Evolutionary conservation across 352 stramenopile genomes (phyloP).

Genomic region (Globisporangium iwayamae): DNA sequence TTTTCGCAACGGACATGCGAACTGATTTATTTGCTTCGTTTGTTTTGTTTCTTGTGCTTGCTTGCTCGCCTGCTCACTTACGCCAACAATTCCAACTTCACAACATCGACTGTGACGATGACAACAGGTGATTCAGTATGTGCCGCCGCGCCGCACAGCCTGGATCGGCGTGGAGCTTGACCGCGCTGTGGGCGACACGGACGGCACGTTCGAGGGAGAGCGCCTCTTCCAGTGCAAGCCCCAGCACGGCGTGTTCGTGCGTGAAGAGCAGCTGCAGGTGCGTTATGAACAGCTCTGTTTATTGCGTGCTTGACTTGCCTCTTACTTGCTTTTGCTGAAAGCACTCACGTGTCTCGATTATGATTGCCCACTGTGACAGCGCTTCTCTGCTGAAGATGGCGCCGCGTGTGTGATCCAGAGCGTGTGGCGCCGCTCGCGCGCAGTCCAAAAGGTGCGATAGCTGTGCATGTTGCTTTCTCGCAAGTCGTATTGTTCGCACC

Average conservation of each 20-base stretch:
- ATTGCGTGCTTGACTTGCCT: no score
- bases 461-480: background rate
- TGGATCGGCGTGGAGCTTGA: slow-evolving; percentile 86
- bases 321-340: no score
- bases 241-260: slow-evolving; percentile 83
- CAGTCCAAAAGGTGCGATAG: slow-evolving; percentile 56
- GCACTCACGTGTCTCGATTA: background rate
- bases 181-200: slow-evolving; percentile 65
- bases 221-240: slow-evolving; percentile 81
- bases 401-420: slow-evolving; percentile 80
- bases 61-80: background rate
- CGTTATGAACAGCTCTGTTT: background rate
- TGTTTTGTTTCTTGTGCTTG: slow-evolving; percentile 10
- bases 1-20: background rate
- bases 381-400: slow-evolving; percentile 72
- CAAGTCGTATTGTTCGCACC: background rate
- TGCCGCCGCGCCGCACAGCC: slow-evolving; percentile 43
- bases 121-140: slow-evolving; percentile 58
- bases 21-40: slow-evolving; percentile 5
- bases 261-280: slow-evolving; percentile 71
- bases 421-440: slow-evolving; percentile 61
- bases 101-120: background rate
- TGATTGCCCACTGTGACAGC: slow-evolving; percentile 25
- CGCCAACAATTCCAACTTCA: background rate
- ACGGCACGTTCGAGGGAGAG: slow-evolving; percentile 72